Evolutionary conservation across 805 yeast species (phyloP).

Genomic region (Komagataella kurtzmanii): DNA sequence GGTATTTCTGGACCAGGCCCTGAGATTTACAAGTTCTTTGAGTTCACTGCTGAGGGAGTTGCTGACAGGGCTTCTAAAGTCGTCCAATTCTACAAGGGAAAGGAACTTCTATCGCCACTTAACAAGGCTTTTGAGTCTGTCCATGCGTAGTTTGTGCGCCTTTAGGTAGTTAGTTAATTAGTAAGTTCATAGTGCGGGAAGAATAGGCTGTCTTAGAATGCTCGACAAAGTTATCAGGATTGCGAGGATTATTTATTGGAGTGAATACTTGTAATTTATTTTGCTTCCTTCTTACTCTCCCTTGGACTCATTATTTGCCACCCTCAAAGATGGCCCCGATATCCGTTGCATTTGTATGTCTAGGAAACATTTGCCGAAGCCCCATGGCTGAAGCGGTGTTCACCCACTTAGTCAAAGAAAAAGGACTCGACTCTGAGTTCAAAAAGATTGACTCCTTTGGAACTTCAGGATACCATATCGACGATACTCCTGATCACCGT

Average conservation of each 20-base stretch:
- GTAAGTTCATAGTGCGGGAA: not conserved
- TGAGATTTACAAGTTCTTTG: constrained; percentile 74
- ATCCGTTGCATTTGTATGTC: constrained; percentile 79
- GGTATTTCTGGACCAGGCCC: constrained; percentile 92
- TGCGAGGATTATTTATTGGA: not conserved
- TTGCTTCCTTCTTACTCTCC: not conserved
- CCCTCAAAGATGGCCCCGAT: constrained; percentile 9
- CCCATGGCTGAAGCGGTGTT: constrained; percentile 98
- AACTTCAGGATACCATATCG: constrained; percentile 74
- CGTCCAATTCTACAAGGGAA: constrained; percentile 72
- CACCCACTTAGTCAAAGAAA: constrained; percentile 41
- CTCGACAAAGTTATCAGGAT: not conserved
- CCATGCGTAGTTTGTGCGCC: not conserved
- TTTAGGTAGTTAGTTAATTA: not conserved
- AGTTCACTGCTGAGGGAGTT: constrained; percentile 87
- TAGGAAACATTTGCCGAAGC: constrained; percentile 91
- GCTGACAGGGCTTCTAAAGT: constrained; percentile 76
- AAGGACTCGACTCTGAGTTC: constrained; percentile 31
- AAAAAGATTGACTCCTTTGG: constrained; percentile 73
- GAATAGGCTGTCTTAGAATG: not conserved
- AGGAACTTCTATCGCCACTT: constrained; percentile 60
- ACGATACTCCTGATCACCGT: constrained; percentile 71
- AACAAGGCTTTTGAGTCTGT: constrained; percentile 53
- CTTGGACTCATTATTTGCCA: not conserved
- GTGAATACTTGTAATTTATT: constrained; percentile 1